Base-by-base conservation (phyloP, 73 alveolate genomes). In the Uronychia setigera region DNA sequence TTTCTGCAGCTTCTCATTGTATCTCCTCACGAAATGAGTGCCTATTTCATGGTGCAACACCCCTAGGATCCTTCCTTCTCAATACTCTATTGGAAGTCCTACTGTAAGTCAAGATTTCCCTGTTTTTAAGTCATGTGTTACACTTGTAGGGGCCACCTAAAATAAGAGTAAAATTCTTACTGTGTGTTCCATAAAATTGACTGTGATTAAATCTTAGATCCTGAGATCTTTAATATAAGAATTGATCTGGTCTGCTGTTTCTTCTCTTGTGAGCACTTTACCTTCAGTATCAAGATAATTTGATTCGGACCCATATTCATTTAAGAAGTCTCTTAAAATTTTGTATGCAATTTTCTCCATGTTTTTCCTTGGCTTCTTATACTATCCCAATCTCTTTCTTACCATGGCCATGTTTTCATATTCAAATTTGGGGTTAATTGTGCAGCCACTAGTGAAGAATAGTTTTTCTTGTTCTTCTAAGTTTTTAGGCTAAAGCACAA, bases 1-100 rank as follows among this genome's bases (percentile, higher is more conserved):
- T 29, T 60, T 84, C 77, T 95, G 81, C 60, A 88, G 67, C 35
- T 85, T 85, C 59, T 95, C 99, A 80, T 95, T 95, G 29, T 81
- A 89, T 81, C 93, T 78, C 59, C 99, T 33, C 34, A 95, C 75
- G 84, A 95, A 92, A 76, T 95, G 99, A 26, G 98, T 95, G 0
- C 99, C 99, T 0, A 95, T 93, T 74, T 95, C 99, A 86, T 95
- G 99, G 81, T 95, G 91, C 60, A 95, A 35, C 0, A 92, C 97
- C 46, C 98, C 98, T 74, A 75, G 57, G 0, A 95, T 94, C 35
- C 96, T 85, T 35, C 88, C 90, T 33, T 81, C 92, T 35, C 99
- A 35, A 78, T 95, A 95, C 57, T 88, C 91, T 11, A 93, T 92
- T 1, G 99, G 99, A 67, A 95, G 86, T 26, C 91, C 87, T 5